phyloP scores from a whole-genome alignment of 2,329 filamentous ascomycete genomes.

The Chaetomiaceae sp. region DNA sequence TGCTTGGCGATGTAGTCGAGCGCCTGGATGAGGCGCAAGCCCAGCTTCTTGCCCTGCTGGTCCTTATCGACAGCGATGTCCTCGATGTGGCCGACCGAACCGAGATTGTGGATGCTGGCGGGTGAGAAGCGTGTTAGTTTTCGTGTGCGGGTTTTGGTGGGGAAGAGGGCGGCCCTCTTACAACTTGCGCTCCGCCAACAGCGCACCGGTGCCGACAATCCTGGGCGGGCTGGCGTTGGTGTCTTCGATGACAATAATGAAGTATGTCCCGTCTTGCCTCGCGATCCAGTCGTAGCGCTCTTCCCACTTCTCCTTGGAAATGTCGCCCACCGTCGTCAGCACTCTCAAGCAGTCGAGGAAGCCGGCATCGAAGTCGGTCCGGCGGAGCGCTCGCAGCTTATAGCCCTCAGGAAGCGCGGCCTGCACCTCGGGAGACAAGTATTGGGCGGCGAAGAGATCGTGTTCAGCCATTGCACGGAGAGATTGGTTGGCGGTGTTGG shows the following conservation, averaged over 20 bases:
- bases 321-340: conserved; percentile 87
- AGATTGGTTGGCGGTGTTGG: background rate
- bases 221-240: conserved; percentile 48
- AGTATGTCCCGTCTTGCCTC: conserved; percentile 71
- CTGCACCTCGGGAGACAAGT: conserved; percentile 73
- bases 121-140: conserved; percentile 6
- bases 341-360: conserved; percentile 91
- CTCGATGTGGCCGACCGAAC: conserved; percentile 90
- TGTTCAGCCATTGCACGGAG: conserved; percentile 38
- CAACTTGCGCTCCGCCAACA: conserved; percentile 95
- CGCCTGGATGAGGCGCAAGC: conserved; percentile 86
- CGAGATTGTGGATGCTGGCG: conserved; percentile 69
- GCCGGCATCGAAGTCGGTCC: conserved; percentile 71
- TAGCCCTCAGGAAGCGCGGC: conserved; percentile 75
- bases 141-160: background rate
- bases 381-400: conserved; percentile 72
- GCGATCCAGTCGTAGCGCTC: conserved; percentile 80
- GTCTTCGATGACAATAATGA: conserved; percentile 81
- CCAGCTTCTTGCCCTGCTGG: conserved; percentile 96
- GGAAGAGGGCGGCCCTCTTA: conserved; percentile 41
- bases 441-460: conserved; percentile 70
- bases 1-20: conserved; percentile 83
- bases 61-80: conserved; percentile 94
- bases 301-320: conserved; percentile 68
- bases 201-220: conserved; percentile 84